Conservation (phyloP, 441 rosid species). For the Populus hybrid region DNA sequence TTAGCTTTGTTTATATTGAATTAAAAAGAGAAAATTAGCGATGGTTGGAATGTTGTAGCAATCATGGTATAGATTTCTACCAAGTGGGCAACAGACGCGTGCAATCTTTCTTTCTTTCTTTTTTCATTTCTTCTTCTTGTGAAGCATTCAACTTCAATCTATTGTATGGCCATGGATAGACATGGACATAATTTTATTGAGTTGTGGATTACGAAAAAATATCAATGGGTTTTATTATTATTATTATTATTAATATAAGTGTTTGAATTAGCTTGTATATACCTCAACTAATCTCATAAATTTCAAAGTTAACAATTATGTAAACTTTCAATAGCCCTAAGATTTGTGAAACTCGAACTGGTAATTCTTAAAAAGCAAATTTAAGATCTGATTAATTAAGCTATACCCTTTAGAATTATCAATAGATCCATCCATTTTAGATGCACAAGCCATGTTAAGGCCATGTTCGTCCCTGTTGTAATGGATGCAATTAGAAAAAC, state of each 20-base stretch:
- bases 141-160: background rate
- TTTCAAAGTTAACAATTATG: fast-evolving
- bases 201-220: background rate
- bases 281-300: fast-evolving
- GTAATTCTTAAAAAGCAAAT: fast-evolving
- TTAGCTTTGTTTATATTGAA: no score
- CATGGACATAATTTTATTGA: background rate
- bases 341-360: no score
- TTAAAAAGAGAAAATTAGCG: no score
- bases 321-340: fast-evolving
- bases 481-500: background rate
- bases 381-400: fast-evolving
- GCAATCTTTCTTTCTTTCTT: no score
- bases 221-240: no score
- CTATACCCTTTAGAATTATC: no score
- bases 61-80: background rate
- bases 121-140: background rate
- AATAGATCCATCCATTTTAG: background rate
- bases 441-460: background rate
- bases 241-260: fast-evolving
- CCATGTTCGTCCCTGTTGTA: background rate
- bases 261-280: fast-evolving
- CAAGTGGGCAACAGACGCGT: background rate
- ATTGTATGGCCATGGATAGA: background rate
- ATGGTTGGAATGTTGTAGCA: background rate